phyloP scores from a whole-genome alignment of 306 rosid species.

The Styphnolobium japonicum region DNA sequence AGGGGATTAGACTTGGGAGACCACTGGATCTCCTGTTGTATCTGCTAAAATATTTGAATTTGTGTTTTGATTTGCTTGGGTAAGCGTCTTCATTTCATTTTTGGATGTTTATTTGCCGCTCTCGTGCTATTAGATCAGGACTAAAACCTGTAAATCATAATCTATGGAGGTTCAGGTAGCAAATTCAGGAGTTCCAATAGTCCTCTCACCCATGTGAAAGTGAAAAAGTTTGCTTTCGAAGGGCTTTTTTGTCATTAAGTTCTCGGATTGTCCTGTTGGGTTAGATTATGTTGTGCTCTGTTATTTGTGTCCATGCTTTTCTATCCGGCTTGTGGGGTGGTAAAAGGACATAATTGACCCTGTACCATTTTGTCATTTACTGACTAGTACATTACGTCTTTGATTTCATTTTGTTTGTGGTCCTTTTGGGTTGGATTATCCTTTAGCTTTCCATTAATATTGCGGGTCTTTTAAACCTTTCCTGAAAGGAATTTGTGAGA shows the following conservation, averaged over 20 bases:
- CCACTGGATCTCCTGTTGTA: conserved; percentile 30
- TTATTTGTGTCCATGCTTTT: conserved; percentile 21
- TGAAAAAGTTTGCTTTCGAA: background rate
- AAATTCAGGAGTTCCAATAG: conserved; percentile 20
- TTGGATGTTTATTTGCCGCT: background rate
- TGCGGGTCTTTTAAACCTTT: conserved; percentile 2
- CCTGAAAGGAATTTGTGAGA: conserved; percentile 2
- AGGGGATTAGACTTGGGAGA: conserved; percentile 14
- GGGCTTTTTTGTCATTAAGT: conserved; percentile 50
- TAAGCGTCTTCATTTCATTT: background rate
- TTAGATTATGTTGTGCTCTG: conserved; percentile 14
- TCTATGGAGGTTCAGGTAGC: conserved; percentile 18
- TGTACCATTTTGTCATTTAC: conserved; percentile 26
- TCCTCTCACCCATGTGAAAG: conserved; percentile 1
- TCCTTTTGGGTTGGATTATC: background rate
- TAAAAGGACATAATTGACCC: conserved; percentile 46
- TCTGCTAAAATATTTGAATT: conserved; percentile 10
- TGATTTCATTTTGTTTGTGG: conserved; percentile 19
- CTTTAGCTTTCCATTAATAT: background rate
- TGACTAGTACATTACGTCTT: background rate
- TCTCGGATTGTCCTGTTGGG: conserved; percentile 17
- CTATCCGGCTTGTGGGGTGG: conserved; percentile 22
- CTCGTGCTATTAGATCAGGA: conserved; percentile 25
- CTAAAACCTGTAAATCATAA: conserved; percentile 11
- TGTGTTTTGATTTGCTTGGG: conserved; percentile 19